Evolutionary conservation across 768 basidiomycete genomes (phyloP), one percentile per base, ranked within the genome.

Genomic region (Mycena rosella): DNA sequence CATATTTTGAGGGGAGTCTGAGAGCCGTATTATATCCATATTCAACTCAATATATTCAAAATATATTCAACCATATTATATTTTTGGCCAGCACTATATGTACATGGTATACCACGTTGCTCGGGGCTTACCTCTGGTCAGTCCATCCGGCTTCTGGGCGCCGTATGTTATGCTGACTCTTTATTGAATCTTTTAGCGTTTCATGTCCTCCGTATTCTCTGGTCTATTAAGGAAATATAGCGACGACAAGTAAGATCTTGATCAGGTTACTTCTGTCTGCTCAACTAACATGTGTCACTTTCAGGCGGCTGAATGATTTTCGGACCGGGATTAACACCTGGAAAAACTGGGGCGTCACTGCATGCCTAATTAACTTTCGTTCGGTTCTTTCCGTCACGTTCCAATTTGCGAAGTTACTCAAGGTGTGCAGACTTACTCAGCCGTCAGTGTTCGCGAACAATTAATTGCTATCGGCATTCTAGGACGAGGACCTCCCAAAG

Each of bases 341-440:
- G 68, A 60, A 57, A 51, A 65, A 42, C 14, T 70, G 68, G 68
- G 60, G 62, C 38, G 55, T 53, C 13, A 60, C 10, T 13, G 57
- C 68, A 3, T 70, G 59, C 44, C 45, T 70, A 29, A 42, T 65
- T 24, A 65, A 70, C 47, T 70, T 70, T 42, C 62, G 60, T n/a
- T 56, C 30, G n/a, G 63, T 62, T 18, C 63, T 70, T 18, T 40
- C 59, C 2, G 51, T 29, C 0, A 60, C 60, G 18, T 52, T 70
- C 18, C 60, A 60, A 51, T 58, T 62, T 34, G 60, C 60, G 1
- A 65, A 70, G 45, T 30, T 57, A 30, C 47, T 70, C 40, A 42
- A 70, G 63, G 68, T 45, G 45, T 29, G 24, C 45, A 38, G n/a
- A n/a, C 36, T 53, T 30, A n/a, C 14, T n/a, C 42, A n/a, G 13